Base-by-base conservation (phyloP, 495 filamentous ascomycete genomes). In the Amorphotheca resinae region DNA sequence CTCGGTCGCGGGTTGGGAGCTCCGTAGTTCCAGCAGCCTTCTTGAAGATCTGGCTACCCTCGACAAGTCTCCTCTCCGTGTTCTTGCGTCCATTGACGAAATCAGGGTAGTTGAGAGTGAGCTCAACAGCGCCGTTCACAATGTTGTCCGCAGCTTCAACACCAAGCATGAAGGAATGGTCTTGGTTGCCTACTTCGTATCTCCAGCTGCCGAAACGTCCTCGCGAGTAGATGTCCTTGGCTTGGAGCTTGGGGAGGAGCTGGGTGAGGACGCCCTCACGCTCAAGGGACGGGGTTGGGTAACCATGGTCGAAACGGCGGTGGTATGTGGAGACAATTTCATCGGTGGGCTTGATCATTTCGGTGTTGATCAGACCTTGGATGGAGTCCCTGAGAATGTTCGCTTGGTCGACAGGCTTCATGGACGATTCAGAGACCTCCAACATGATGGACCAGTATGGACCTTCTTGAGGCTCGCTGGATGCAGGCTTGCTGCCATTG, bases 371-470 rank as follows among this genome's bases (percentile, higher is more conserved):
- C 36, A 96, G 82, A 58, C 91, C 91, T 67, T 89, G 82, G 66
- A 99, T 96, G 55, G 76, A 89, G 57, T 96, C 89, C 51, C 68
- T 69, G 48, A 99, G 70, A 48, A 99, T 65, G 56, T 77, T 94
- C 39, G 73, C 75, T 53, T 79, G 64, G 66, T 96, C 77, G 22
- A 95, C 84, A 11, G 86, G 82, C 74, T 99, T 99, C 82, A 93
- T 76, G 53, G 76, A 76, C 31, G 91, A 95, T 63, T 96, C 87
- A 33, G 93, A 95, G 42, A 96, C 82, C 67, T 99, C 91, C 59
- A 99, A 68, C 91, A 99, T 99, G 72, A 99, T 91, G 45, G 89
- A 95, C 91, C 91, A 99, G 78, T 99, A 99, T 7, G 91, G 91
- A 14, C 91, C 91, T 49, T 78, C 73, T 71, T 85, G 68, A 42